Evolutionary conservation across 371 early-diverging fungal genomes (phyloP).

Genomic region (Batrachochytrium dendrobatidis): DNA sequence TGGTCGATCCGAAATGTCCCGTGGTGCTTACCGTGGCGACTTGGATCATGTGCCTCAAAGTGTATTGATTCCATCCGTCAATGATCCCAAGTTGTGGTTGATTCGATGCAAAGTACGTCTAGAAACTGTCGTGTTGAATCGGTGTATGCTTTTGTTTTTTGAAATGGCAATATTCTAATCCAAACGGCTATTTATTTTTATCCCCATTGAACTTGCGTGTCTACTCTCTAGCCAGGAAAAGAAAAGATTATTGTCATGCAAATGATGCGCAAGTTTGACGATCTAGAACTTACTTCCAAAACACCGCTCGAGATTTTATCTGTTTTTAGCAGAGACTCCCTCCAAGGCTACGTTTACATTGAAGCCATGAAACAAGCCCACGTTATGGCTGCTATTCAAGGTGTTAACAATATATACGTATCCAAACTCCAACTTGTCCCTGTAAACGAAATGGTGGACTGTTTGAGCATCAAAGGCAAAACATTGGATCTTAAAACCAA

Average conservation of each 20-base stretch:
- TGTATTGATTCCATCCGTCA: constrained; percentile 76
- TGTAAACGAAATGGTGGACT: constrained; percentile 92
- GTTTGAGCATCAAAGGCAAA: constrained; percentile 62
- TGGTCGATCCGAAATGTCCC: constrained; percentile 37
- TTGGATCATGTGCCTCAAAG: constrained; percentile 67
- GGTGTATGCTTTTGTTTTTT: not conserved
- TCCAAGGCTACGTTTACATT: constrained; percentile 94
- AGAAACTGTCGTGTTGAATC: not conserved
- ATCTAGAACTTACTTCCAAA: constrained; percentile 47
- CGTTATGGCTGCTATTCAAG: constrained; percentile 70
- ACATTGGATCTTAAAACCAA: constrained; percentile 65
- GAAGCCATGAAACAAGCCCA: constrained; percentile 84
- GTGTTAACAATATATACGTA: constrained; percentile 66
- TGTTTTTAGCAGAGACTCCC: constrained; percentile 78
- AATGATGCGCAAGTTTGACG: constrained; percentile 72
- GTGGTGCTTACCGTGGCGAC: constrained; percentile 43
- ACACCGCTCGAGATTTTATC: constrained; percentile 67
- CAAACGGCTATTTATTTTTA: constrained; percentile 3
- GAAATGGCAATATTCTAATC: not conserved
- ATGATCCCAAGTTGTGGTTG: constrained; percentile 93
- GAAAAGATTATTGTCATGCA: constrained; percentile 81
- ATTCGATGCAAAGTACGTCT: constrained; percentile 68
- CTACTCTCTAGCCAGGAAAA: constrained; percentile 57
- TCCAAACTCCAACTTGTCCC: constrained; percentile 82
- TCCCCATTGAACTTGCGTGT: not conserved